Evolutionary conservation across 1,139 yeast species (phyloP).

Genomic region (Candida pseudocylindracea): DNA sequence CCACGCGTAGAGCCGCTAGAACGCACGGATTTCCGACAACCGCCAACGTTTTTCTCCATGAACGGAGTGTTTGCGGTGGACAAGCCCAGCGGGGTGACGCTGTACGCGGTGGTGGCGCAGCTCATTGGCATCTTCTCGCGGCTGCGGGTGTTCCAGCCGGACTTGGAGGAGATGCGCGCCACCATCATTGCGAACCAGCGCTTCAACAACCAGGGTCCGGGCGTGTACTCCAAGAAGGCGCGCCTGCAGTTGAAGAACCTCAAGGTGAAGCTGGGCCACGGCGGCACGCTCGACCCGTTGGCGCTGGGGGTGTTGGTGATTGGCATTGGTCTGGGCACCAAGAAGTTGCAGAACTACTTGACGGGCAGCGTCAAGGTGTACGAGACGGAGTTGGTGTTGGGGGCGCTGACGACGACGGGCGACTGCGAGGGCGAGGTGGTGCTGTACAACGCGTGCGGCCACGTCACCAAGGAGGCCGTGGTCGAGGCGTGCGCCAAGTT

Average conservation of each 20-base stretch:
- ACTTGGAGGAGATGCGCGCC: slow-evolving; percentile 18
- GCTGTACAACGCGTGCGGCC: slow-evolving; percentile 29
- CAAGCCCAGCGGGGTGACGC: slow-evolving; percentile 74
- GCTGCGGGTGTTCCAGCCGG: slow-evolving; percentile 34
- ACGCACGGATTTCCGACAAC: too few relatives aligned
- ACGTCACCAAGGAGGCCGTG: slow-evolving; percentile 33
- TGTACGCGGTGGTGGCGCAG: slow-evolving; percentile 47
- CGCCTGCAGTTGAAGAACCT: slow-evolving; percentile 10
- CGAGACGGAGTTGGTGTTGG: slow-evolving; percentile 68
- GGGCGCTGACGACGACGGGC: slow-evolving; percentile 83
- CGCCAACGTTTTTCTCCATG: slow-evolving; percentile 26
- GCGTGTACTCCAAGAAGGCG: slow-evolving; percentile 21
- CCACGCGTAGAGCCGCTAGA: too few relatives aligned
- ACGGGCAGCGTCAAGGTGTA: slow-evolving; percentile 59
- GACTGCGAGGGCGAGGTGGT: slow-evolving; percentile 78
- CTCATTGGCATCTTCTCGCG: slow-evolving; percentile 40
- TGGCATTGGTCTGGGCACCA: slow-evolving; percentile 85
- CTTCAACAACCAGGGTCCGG: slow-evolving; percentile 22
- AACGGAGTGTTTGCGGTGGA: slow-evolving; percentile 87
- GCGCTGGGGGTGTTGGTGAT: slow-evolving; percentile 87
- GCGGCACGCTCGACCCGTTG: slow-evolving; percentile 89
- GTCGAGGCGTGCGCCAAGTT: slow-evolving; percentile 32
- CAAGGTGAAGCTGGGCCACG: slow-evolving; percentile 90
- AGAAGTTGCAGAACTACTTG: slow-evolving; percentile 45
- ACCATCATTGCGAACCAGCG: slow-evolving; percentile 13